Evolutionary conservation across 106 monocot genomes (phyloP).

Genomic region (Hemerocallis citrina): DNA sequence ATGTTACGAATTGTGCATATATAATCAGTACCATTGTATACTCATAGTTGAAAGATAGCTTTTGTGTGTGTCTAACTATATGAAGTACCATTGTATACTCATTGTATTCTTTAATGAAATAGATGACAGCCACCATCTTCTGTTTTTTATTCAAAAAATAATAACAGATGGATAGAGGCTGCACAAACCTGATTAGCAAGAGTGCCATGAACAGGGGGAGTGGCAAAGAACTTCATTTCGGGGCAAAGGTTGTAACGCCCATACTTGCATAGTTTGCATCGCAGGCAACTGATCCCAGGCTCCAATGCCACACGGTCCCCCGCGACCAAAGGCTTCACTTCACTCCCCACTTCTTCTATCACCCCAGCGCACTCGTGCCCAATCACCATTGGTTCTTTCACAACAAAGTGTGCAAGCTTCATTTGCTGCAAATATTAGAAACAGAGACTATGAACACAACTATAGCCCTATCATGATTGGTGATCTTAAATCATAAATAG

Average conservation of each 20-base stretch:
- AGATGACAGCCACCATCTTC: too few species aligned
- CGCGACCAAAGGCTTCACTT: conserved; percentile 51
- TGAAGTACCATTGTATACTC: too few species aligned
- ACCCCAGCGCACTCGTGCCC: conserved; percentile 96
- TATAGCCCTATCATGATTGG: too few species aligned
- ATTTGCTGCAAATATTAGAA: conserved; percentile 30
- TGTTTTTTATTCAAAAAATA: too few species aligned
- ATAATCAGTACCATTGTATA: too few species aligned
- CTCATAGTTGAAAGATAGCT: too few species aligned
- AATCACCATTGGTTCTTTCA: conserved; percentile 98
- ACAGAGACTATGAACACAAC: neutral
- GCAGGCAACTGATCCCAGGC: conserved; percentile 83
- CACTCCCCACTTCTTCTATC: conserved; percentile 82
- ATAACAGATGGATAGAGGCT: too few species aligned
- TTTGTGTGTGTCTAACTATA: too few species aligned
- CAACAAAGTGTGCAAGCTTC: conserved; percentile 77
- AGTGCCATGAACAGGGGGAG: conserved; percentile 91
- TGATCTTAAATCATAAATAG: too few species aligned
- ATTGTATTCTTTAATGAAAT: too few species aligned
- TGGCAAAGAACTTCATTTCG: conserved; percentile 94
- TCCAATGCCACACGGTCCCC: conserved; percentile 95
- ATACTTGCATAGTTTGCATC: conserved; percentile 76
- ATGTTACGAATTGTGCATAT: too few species aligned
- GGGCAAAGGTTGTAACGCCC: conserved; percentile 92
- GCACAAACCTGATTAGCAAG: conserved; percentile 88